Conservation (phyloP, 108 stramenopile genomes). For the Nitzschia palea region DNA sequence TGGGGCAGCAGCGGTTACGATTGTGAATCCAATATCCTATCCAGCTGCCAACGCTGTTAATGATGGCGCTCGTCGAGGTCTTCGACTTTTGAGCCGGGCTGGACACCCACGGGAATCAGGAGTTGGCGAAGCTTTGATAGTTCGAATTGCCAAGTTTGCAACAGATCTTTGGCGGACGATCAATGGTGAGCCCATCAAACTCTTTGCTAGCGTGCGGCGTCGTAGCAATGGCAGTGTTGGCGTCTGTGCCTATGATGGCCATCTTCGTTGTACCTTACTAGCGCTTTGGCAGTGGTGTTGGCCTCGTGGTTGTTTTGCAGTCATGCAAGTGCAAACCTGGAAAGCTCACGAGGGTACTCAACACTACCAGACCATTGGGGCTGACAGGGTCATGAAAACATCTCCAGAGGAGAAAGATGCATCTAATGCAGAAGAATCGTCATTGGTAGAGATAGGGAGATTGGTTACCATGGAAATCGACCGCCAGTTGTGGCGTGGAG, state of each 20-base stretch:
- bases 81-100: conserved; percentile 58
- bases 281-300: conserved; percentile 87
- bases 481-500: conserved; percentile 80
- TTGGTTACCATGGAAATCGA: conserved; percentile 63
- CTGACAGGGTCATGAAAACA: conserved; percentile 69
- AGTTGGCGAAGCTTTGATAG: conserved; percentile 44
- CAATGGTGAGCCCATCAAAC: conserved; percentile 62
- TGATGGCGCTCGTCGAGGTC: conserved; percentile 80
- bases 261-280: conserved; percentile 69
- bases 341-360: conserved; percentile 54
- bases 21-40: conserved; percentile 54
- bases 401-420: conserved; percentile 73
- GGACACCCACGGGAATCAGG: conserved; percentile 54
- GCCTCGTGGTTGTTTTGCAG: conserved; percentile 64
- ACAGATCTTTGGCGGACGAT: conserved; percentile 82
- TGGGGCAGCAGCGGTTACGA: conserved; percentile 62
- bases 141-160: conserved; percentile 77
- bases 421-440: conserved; percentile 54
- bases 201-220: neutral
- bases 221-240: conserved; percentile 37
- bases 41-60: conserved; percentile 86
- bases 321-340: conserved; percentile 56
- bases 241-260: conserved; percentile 68
- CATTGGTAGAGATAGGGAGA: conserved; percentile 45
- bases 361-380: conserved; percentile 58